These are phyloP conservation scores for Nicotiana tomentosiformis DNA, from an alignment of 257 asterid genomes.

Conservation along the genomic window DNA sequence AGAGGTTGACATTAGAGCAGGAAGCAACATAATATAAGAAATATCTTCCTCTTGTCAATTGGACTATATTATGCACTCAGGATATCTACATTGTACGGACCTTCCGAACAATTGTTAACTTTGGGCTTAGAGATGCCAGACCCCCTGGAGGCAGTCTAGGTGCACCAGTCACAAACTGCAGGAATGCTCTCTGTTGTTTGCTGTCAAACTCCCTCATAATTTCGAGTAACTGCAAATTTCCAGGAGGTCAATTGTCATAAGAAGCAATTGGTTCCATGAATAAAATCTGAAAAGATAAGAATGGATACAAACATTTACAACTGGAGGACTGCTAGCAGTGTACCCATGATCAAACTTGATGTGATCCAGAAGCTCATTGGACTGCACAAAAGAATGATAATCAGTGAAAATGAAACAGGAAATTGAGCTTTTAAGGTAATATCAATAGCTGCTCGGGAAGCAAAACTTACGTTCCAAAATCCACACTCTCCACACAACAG, in stretches of 20 bases:
- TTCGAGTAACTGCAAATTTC: constrained; percentile 55
- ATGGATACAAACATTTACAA: constrained; percentile 47
- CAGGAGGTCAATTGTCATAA: neutral
- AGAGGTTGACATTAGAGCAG: neutral
- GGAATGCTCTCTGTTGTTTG: constrained; percentile 77
- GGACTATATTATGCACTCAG: neutral
- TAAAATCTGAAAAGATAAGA: neutral
- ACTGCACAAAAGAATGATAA: constrained; percentile 32
- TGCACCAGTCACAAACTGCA: constrained; percentile 95
- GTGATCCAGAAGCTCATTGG: constrained; percentile 74
- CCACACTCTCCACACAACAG: constrained; percentile 83
- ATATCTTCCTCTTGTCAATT: neutral
- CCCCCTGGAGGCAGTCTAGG: constrained; percentile 96
- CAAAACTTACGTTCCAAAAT: constrained; percentile 67
- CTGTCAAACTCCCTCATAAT: constrained; percentile 70
- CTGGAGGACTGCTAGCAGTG: constrained; percentile 81
- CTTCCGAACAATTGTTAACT: constrained; percentile 90
- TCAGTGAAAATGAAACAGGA: neutral
- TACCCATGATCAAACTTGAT: constrained; percentile 95
- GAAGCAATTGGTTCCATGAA: neutral
- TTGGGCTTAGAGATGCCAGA: constrained; percentile 87
- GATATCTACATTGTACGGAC: constrained; percentile 20
- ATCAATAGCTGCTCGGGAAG: neutral
- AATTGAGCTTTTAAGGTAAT: neutral
- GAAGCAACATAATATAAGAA: neutral